Percentiles rank a stretch among this genome's conserved stretches.
phyloP scores from a whole-genome alignment of 495 filamentous ascomycete genomes.

The Penicillium subrubescens region DNA sequence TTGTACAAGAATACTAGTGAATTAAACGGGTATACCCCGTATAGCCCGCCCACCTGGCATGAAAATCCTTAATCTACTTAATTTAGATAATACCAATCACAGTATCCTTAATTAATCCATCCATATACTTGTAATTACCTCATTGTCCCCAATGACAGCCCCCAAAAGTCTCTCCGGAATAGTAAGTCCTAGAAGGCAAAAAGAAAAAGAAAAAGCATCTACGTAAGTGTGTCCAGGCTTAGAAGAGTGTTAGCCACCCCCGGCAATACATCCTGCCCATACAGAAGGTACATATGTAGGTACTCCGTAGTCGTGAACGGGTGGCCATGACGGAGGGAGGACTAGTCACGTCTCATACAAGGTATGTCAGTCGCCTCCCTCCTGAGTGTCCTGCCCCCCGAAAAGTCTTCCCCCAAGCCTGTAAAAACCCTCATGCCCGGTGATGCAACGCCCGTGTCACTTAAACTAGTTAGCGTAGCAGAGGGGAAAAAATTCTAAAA shows the following conservation, averaged over 20 bases:
- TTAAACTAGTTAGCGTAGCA: slow-evolving; percentile 7
- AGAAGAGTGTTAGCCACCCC: neutral
- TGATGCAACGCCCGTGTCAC: slow-evolving; percentile 37
- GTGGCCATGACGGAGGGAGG: neutral
- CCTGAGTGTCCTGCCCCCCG: neutral
- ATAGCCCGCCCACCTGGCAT: neutral
- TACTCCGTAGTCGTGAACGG: neutral
- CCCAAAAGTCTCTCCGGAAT: neutral
- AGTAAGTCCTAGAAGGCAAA: neutral
- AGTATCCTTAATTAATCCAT: neutral
- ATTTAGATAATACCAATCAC: neutral
- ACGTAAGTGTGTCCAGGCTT: neutral
- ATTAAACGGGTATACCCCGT: neutral
- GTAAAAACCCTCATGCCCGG: slow-evolving; percentile 3
- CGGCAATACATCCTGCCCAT: neutral
- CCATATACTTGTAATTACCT: neutral
- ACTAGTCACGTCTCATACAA: slow-evolving; percentile 3
- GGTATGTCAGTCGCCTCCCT: neutral
- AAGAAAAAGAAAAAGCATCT: neutral
- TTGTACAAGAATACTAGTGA: neutral
- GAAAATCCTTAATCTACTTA: neutral
- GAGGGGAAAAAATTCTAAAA: slow-evolving; percentile 26
- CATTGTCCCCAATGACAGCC: neutral
- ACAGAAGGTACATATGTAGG: neutral
- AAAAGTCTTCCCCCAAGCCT: neutral